These are phyloP conservation scores for Physaria fendleri DNA, from an alignment of 345 rosid genomes.

Conservation along the genomic window DNA sequence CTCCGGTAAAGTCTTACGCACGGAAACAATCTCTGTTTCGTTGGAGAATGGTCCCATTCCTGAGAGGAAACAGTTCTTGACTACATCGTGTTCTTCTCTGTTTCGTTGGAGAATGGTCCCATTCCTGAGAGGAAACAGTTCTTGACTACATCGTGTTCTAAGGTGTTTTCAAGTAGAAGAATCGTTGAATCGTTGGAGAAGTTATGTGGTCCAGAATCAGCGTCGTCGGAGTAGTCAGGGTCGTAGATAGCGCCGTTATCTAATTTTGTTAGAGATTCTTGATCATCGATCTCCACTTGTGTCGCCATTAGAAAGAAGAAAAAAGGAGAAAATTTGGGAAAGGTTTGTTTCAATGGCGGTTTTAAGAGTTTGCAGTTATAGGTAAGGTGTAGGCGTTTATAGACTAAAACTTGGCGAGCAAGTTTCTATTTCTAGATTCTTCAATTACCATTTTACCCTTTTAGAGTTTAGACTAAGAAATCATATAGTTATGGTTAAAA, in stretches of 20 bases:
- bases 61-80: constrained; percentile 26
- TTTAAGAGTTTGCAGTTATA: neutral
- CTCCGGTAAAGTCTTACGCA: constrained; percentile 32
- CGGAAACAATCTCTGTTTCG: constrained; percentile 29
- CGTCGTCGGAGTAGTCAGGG: constrained; percentile 3
- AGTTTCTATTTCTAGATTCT: neutral
- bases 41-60: constrained; percentile 26
- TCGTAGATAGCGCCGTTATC: constrained; percentile 20
- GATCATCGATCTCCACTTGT: constrained; percentile 17
- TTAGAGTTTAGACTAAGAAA: neutral
- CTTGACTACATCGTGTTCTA: constrained; percentile 5
- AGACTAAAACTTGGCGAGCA: constrained; percentile 20
- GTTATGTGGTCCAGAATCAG: neutral
- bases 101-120: constrained; percentile 8
- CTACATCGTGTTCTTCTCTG: constrained; percentile 12
- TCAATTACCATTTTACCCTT: constrained; percentile 10
- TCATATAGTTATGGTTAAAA: neutral
- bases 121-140: constrained; percentile 31
- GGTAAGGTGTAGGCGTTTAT: neutral
- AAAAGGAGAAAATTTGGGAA: too few relatives aligned
- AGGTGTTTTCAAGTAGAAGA: too few relatives aligned
- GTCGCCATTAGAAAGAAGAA: too few relatives aligned
- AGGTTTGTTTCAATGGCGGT: constrained; percentile 20
- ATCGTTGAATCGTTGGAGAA: too few relatives aligned
- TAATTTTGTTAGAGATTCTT: neutral